A percentile compares a stretch with the other conserved stretches of the same genome.
These are phyloP conservation scores for Handroanthus guayacan DNA, from an alignment of 257 asterid genomes.

Conservation along the genomic window DNA sequence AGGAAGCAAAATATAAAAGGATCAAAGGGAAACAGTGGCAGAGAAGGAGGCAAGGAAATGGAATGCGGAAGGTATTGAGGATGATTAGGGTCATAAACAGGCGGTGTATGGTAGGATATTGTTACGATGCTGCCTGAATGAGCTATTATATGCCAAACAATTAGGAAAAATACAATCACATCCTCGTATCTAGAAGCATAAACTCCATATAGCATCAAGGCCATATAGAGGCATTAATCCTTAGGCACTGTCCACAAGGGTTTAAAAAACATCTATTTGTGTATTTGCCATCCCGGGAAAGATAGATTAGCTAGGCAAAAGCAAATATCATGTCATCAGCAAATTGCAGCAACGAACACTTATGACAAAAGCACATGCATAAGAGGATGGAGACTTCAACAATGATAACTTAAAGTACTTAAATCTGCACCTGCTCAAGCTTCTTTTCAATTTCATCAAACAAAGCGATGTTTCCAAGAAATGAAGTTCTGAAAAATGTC, in stretches of 20 bases:
- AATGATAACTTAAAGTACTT: slow-evolving; percentile 16
- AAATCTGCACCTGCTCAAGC: slow-evolving; percentile 66
- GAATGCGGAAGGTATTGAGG: neutral
- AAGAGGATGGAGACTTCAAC: slow-evolving; percentile 25
- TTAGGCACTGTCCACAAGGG: neutral
- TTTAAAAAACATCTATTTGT: neutral
- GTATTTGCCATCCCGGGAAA: slow-evolving; percentile 17
- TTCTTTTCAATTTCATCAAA: slow-evolving; percentile 72
- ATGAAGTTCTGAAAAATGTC: slow-evolving; percentile 64
- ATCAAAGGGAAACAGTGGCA: neutral
- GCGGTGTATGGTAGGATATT: neutral
- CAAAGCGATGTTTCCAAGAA: slow-evolving; percentile 66
- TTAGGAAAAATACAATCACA: slow-evolving; percentile 11
- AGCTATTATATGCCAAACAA: slow-evolving; percentile 24
- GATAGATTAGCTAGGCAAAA: neutral
- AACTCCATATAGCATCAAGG: neutral
- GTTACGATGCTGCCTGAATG: slow-evolving; percentile 15
- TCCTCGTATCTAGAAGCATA: neutral
- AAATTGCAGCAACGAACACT: neutral
- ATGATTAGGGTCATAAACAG: slow-evolving; percentile 23
- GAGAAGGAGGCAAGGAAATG: neutral
- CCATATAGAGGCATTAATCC: slow-evolving; percentile 4
- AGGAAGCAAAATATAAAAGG: neutral
- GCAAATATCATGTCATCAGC: neutral
- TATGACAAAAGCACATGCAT: neutral